Evolutionary conservation across 2,329 filamentous ascomycete species (phyloP).

Genomic region (Ophiostoma piceae): DNA sequence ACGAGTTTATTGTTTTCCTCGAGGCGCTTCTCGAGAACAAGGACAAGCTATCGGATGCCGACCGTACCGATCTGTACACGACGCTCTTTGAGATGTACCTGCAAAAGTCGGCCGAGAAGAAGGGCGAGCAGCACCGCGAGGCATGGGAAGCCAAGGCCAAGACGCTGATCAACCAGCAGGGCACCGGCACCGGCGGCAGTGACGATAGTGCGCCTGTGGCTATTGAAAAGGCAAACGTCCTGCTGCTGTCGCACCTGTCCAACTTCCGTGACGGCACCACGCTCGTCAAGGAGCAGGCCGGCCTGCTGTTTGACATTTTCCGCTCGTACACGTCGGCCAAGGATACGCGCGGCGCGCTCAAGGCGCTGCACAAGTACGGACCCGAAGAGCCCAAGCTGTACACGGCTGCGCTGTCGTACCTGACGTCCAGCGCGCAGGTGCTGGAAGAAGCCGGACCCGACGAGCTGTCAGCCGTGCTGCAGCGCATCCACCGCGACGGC

Average conservation of each 20-base stretch:
- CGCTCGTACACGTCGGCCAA: slow-evolving; percentile 89
- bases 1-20: slow-evolving; percentile 87
- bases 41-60: slow-evolving; percentile 60
- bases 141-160: slow-evolving; percentile 91
- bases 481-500: slow-evolving; percentile 81
- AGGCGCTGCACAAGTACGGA: slow-evolving; percentile 85
- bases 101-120: slow-evolving; percentile 74
- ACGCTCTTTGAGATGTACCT: slow-evolving; percentile 98
- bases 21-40: slow-evolving; percentile 74
- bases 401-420: slow-evolving; percentile 84
- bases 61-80: slow-evolving; percentile 83
- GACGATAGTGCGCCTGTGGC: slow-evolving; percentile 50
- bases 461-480: slow-evolving; percentile 73
- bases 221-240: slow-evolving; percentile 91
- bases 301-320: slow-evolving; percentile 90
- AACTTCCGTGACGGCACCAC: slow-evolving; percentile 86
- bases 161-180: slow-evolving; percentile 56
- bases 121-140: slow-evolving; percentile 59
- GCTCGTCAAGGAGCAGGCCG: slow-evolving; percentile 88
- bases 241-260: slow-evolving; percentile 86
- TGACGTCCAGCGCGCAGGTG: slow-evolving; percentile 76
- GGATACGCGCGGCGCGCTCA: slow-evolving; percentile 85
- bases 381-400: slow-evolving; percentile 87
- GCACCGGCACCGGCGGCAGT: slow-evolving; percentile 44
- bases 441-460: slow-evolving; percentile 78